These are phyloP conservation scores for Alternaria sp. DNA, from an alignment of 2,329 filamentous ascomycete species.

Conservation along the genomic window DNA sequence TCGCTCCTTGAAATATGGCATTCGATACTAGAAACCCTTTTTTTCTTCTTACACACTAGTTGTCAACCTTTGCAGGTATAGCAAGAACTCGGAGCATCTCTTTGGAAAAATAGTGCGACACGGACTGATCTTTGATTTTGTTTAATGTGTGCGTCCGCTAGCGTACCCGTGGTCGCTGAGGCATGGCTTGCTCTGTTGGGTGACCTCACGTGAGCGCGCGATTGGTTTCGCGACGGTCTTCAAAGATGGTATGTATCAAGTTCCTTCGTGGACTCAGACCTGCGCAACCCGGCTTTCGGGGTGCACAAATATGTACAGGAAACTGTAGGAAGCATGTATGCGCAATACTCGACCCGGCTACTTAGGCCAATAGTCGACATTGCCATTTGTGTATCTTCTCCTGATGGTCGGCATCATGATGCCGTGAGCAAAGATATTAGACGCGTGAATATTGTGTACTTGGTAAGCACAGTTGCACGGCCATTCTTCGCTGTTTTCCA, in stretches of 20 bases:
- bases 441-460: neutral
- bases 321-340: neutral
- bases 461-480: conserved; percentile 1
- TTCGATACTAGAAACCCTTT: neutral
- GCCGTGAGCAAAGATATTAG: neutral
- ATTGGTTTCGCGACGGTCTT: neutral
- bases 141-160: neutral
- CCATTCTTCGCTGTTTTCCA: conserved; percentile 1
- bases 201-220: conserved; percentile 5
- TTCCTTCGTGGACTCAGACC: neutral
- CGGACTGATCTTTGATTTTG: neutral
- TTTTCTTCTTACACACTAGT: too few relatives aligned
- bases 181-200: neutral
- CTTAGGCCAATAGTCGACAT: neutral
- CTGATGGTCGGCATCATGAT: neutral
- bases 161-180: too few relatives aligned
- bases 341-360: neutral
- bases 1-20: too few relatives aligned
- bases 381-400: neutral
- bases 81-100: neutral
- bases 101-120: neutral
- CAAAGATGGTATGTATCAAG: neutral
- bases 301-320: neutral
- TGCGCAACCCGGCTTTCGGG: neutral
- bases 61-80: too few relatives aligned